Percentiles rank a stretch among this genome's conserved stretches.
phyloP scores from a whole-genome alignment of 352 stramenopile genomes.

The Globisporangium sylvaticum region DNA sequence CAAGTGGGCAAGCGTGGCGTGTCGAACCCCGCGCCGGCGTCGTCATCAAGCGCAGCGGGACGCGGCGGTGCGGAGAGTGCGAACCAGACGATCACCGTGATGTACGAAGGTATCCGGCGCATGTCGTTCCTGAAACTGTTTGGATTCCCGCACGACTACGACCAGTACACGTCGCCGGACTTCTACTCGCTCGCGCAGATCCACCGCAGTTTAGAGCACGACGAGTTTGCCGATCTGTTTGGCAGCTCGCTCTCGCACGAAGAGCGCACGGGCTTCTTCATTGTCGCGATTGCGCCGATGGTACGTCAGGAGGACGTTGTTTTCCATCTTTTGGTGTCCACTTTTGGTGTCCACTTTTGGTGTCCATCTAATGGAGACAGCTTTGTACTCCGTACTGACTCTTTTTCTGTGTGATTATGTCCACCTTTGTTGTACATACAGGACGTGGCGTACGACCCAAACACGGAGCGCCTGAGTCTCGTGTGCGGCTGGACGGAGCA shows the following conservation, averaged over 20 bases:
- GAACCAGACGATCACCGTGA: conserved; percentile 28
- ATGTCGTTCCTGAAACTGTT: conserved; percentile 71
- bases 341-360: background rate
- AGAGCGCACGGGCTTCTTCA: conserved; percentile 64
- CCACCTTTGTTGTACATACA: conserved; percentile 14
- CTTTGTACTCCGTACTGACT: background rate
- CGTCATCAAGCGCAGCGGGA: background rate
- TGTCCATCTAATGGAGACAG: background rate
- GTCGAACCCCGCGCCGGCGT: conserved; percentile 12
- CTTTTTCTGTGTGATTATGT: conserved; percentile 6
- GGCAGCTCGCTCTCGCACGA: conserved; percentile 59
- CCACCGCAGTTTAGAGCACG: conserved; percentile 36
- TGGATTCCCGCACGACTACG: conserved; percentile 38
- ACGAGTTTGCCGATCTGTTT: conserved; percentile 63
- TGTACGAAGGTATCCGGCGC: conserved; percentile 48
- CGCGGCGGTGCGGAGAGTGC: conserved; percentile 13
- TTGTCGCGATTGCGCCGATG: conserved; percentile 56
- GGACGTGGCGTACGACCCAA: conserved; percentile 62
- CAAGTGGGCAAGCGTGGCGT: conserved; percentile 32
- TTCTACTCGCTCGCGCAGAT: conserved; percentile 42
- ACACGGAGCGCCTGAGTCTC: conserved; percentile 44
- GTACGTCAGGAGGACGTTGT: conserved; percentile 25
- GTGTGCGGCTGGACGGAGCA: conserved; percentile 57
- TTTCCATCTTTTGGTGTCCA: background rate
- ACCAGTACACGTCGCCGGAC: conserved; percentile 49